phyloP scores from a whole-genome alignment of 257 asterid genomes.

The Fraxinus pennsylvanica region DNA sequence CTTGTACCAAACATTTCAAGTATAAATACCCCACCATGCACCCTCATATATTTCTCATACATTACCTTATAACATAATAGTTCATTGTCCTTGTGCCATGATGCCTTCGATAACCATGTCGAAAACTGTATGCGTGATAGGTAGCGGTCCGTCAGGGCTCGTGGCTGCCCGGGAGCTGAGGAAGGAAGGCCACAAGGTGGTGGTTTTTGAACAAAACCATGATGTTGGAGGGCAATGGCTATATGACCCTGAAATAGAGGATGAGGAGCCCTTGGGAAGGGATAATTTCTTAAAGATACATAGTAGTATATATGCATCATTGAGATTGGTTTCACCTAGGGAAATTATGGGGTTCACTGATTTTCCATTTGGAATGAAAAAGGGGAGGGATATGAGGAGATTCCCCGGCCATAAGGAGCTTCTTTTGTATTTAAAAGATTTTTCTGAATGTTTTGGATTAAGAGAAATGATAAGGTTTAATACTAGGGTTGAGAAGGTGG shows the following conservation, averaged over 20 bases:
- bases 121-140: slow-evolving; percentile 69
- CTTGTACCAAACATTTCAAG: slow-evolving; percentile 10
- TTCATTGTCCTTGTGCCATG: slow-evolving; percentile 26
- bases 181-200: slow-evolving; percentile 73
- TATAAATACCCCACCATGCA: slow-evolving; percentile 36
- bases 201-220: slow-evolving; percentile 71
- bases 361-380: slow-evolving; percentile 62
- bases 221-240: slow-evolving; percentile 97
- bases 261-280: slow-evolving; percentile 55
- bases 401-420: slow-evolving; percentile 77
- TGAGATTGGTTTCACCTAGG: slow-evolving; percentile 68
- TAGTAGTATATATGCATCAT: slow-evolving; percentile 67
- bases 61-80: neutral
- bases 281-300: slow-evolving; percentile 44
- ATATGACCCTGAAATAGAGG: slow-evolving; percentile 59
- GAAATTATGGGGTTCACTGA: slow-evolving; percentile 84
- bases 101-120: slow-evolving; percentile 38
- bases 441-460: slow-evolving; percentile 62
- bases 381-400: slow-evolving; percentile 78
- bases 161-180: slow-evolving; percentile 85
- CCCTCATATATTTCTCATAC: neutral
- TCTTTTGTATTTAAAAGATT: slow-evolving; percentile 61
- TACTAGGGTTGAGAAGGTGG: slow-evolving; percentile 64
- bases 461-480: slow-evolving; percentile 76
- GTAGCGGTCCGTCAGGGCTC: slow-evolving; percentile 83